phyloP scores from a whole-genome alignment of 2,329 filamentous ascomycete species.

The Xylaria sp. region DNA sequence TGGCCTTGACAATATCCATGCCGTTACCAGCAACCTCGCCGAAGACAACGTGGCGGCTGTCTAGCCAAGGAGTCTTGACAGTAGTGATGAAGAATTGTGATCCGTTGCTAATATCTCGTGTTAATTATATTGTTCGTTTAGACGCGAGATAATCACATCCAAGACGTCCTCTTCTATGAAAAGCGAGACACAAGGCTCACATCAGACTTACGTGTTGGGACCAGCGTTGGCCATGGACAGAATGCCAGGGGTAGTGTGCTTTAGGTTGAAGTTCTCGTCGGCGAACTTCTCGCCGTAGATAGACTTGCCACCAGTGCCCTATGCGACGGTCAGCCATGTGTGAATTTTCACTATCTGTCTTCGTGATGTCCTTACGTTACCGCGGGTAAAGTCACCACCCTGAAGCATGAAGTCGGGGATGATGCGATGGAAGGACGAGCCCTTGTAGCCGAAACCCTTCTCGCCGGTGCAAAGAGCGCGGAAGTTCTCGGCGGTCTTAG shows the following conservation, averaged over 20 bases:
- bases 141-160: neutral
- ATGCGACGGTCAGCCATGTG: constrained; percentile 7
- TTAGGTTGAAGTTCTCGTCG: constrained; percentile 86
- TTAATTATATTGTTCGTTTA: constrained; percentile 3
- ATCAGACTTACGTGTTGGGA: constrained; percentile 76
- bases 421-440: constrained; percentile 89
- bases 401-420: constrained; percentile 95
- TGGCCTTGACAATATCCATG: constrained; percentile 61
- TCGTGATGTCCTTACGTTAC: constrained; percentile 71
- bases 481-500: constrained; percentile 89
- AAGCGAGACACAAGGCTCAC: neutral
- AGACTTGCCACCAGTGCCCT: constrained; percentile 91
- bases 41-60: constrained; percentile 85
- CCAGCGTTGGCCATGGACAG: constrained; percentile 97
- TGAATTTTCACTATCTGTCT: neutral
- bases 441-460: constrained; percentile 82
- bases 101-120: constrained; percentile 73
- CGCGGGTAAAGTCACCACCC: constrained; percentile 93
- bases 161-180: neutral
- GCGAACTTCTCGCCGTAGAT: constrained; percentile 95
- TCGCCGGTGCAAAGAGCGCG: constrained; percentile 79
- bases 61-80: constrained; percentile 83
- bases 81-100: constrained; percentile 99
- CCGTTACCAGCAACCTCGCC: constrained; percentile 68
- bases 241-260: constrained; percentile 77